Percentiles rank a stretch among this genome's conserved stretches.
phyloP scores from a whole-genome alignment of 345 rosid genomes.

The Trapa bicornis region DNA sequence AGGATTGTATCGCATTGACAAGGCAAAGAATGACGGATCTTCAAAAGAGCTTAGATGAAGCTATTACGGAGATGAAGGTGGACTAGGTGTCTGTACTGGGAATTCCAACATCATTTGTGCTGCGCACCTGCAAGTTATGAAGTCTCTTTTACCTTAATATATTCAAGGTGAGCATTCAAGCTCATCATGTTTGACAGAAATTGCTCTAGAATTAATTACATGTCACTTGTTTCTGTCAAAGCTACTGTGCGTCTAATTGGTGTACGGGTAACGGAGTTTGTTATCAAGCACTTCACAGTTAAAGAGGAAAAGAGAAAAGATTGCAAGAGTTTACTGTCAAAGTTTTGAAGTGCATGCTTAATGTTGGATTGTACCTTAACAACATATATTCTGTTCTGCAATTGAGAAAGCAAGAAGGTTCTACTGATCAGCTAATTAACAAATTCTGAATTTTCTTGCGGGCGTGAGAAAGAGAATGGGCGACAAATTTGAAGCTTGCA shows the following conservation, averaged over 20 bases:
- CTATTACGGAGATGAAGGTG: constrained; percentile 42
- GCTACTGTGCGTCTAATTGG: background rate
- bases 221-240: background rate
- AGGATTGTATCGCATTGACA: constrained; percentile 54
- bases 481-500: background rate
- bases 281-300: background rate
- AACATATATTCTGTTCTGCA: no score
- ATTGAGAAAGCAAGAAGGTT: no score
- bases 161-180: background rate
- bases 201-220: background rate
- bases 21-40: constrained; percentile 51
- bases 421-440: no score
- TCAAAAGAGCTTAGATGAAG: constrained; percentile 35
- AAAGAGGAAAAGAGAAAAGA: background rate
- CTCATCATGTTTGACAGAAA: background rate
- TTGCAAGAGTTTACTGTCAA: no score
- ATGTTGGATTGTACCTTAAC: no score
- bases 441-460: no score
- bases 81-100: constrained; percentile 15
- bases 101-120: background rate
- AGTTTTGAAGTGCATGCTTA: no score
- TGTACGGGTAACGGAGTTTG: background rate
- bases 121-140: background rate
- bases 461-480: background rate
- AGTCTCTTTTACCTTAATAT: background rate